These are phyloP conservation scores for Cucurbita pepo DNA, from an alignment of 306 rosid genomes.

Conservation along the genomic window DNA sequence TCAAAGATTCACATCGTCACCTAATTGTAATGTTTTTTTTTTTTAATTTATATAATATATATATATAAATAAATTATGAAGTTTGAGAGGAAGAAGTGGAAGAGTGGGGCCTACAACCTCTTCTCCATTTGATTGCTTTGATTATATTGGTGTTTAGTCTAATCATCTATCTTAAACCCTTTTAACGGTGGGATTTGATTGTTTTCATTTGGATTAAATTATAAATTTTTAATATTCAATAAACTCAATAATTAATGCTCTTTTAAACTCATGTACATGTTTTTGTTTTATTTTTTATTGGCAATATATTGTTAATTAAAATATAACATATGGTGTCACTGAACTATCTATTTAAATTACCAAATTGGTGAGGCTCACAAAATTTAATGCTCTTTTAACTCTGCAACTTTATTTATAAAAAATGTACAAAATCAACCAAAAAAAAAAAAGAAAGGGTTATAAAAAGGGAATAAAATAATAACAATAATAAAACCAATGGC, in stretches of 20 bases:
- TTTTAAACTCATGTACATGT: too few species aligned
- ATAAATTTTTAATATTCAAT: too few species aligned
- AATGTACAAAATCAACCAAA: background rate
- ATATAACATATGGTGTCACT: background rate
- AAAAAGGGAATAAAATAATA: too few species aligned
- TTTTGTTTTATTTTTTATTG: too few species aligned
- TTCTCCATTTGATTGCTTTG: background rate
- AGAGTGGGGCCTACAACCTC: background rate
- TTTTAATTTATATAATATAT: too few species aligned
- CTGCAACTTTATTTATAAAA: background rate
- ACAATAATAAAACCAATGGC: too few species aligned
- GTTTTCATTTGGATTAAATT: too few species aligned
- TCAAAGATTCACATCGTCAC: too few species aligned
- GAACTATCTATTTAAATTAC: background rate
- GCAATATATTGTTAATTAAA: background rate
- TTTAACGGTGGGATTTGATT: constrained; percentile 3
- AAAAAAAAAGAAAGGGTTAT: too few species aligned
- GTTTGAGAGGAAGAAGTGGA: background rate
- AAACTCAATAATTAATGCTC: too few species aligned
- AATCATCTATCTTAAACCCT: background rate
- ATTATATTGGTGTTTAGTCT: background rate
- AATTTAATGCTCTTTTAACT: background rate
- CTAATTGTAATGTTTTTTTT: too few species aligned
- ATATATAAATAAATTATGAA: background rate
- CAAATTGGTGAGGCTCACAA: background rate